A percentile compares a stretch with the other conserved stretches of the same genome.
Evolutionary conservation across 75 land plant genomes (phyloP).

Genomic region (Cupressus sempervirens): DNA sequence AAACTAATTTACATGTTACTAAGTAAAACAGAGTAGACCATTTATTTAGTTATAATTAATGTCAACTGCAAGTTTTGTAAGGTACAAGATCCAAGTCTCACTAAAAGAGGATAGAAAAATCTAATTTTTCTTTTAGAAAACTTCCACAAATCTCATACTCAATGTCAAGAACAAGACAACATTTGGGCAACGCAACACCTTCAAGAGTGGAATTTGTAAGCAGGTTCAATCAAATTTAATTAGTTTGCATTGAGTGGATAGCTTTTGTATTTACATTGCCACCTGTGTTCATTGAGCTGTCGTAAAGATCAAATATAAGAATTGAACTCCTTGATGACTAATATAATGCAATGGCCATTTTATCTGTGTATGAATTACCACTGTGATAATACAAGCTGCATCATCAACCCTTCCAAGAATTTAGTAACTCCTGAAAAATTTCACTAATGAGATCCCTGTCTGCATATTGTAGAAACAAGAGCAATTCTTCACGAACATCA

Average conservation of each 20-base stretch:
- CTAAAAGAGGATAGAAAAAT: background rate
- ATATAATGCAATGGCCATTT: background rate
- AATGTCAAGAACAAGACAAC: background rate
- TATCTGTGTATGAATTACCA: background rate
- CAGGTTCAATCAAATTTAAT: background rate
- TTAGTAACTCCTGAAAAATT: conserved; percentile 66
- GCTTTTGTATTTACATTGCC: background rate
- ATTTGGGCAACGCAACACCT: background rate
- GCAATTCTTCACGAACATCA: conserved; percentile 64
- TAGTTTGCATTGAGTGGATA: background rate
- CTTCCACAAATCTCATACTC: background rate
- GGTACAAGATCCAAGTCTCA: too few relatives aligned
- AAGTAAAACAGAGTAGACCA: too few relatives aligned
- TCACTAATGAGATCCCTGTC: conserved; percentile 75
- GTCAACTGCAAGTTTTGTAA: too few relatives aligned
- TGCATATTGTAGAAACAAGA: conserved; percentile 46
- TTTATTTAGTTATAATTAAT: too few relatives aligned
- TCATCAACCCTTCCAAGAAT: conserved; percentile 62
- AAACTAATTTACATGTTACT: too few relatives aligned
- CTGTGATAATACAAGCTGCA: background rate
- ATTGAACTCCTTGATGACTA: background rate
- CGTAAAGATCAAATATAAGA: background rate
- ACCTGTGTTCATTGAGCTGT: background rate
- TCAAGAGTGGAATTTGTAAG: background rate
- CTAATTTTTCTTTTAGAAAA: background rate